These are phyloP conservation scores for Hypoxylon crocopeplum DNA, from an alignment of 495 filamentous ascomycete species.

Conservation along the genomic window DNA sequence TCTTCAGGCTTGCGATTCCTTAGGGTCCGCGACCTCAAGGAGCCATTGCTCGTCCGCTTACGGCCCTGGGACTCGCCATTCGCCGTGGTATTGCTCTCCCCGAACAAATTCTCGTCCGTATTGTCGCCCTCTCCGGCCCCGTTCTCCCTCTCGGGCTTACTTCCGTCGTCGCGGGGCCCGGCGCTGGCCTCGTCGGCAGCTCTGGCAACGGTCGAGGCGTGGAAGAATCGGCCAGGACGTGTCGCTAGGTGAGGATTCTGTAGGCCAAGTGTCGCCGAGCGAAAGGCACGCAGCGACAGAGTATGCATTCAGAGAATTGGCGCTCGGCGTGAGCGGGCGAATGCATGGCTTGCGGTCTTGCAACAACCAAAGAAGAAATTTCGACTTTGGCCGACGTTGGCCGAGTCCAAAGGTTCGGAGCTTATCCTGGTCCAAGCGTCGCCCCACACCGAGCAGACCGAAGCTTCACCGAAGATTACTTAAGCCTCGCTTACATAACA, in stretches of 20 bases:
- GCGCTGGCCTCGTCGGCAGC: slow-evolving; percentile 36
- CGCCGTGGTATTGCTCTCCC: slow-evolving; percentile 20
- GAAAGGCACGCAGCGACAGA: slow-evolving; percentile 42
- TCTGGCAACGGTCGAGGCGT: slow-evolving; percentile 37
- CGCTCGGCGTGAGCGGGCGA: slow-evolving; percentile 44
- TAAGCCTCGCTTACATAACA: no score
- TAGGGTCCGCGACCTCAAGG: slow-evolving; percentile 45
- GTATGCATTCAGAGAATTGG: slow-evolving; percentile 52
- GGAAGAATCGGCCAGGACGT: slow-evolving; percentile 42
- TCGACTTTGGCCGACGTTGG: slow-evolving; percentile 3
- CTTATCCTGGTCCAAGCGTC: slow-evolving; percentile 36
- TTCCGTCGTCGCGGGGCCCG: slow-evolving; percentile 27
- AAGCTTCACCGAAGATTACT: slow-evolving; percentile 4
- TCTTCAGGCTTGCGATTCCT: slow-evolving; percentile 50
- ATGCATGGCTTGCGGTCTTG: slow-evolving; percentile 34
- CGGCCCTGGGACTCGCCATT: slow-evolving; percentile 29
- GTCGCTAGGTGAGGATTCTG: slow-evolving; percentile 35
- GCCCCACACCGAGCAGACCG: slow-evolving; percentile 3
- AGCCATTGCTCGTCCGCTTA: slow-evolving; percentile 42
- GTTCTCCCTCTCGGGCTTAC: slow-evolving; percentile 33
- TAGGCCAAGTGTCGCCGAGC: slow-evolving; percentile 43
- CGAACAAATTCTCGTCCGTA: slow-evolving; percentile 25
- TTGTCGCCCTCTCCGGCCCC: slow-evolving; percentile 12
- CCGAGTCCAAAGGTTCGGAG: background rate
- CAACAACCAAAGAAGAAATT: slow-evolving; percentile 14